phyloP scores from a whole-genome alignment of 306 rosid species.

The Vigna trinervia region DNA sequence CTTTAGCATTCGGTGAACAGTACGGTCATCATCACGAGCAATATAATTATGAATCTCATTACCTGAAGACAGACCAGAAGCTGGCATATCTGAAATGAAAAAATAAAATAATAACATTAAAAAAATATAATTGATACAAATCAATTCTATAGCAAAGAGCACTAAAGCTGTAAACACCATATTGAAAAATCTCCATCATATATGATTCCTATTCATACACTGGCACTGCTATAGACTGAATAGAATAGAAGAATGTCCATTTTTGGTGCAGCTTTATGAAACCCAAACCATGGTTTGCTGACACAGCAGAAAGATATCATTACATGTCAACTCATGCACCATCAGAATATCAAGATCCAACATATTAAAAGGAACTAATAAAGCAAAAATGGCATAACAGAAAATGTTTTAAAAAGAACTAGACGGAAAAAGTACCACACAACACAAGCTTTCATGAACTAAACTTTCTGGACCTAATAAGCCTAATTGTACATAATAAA shows the following conservation, averaged over 20 bases:
- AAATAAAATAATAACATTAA: neutral
- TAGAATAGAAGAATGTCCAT: neutral
- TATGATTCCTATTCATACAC: neutral
- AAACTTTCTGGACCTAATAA: too few species aligned
- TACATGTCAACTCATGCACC: neutral
- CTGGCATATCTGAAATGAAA: conserved; percentile 54
- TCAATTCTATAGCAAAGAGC: neutral
- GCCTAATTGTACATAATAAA: too few species aligned
- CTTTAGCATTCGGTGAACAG: conserved; percentile 57
- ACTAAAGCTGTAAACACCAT: neutral
- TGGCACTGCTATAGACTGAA: neutral
- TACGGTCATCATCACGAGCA: conserved; percentile 62
- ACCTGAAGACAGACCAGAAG: conserved; percentile 65
- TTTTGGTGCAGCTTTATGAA: neutral
- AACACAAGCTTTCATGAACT: too few species aligned
- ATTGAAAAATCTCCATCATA: neutral
- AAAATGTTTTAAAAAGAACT: neutral
- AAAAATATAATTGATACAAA: too few species aligned
- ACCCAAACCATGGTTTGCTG: neutral
- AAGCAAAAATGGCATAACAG: neutral
- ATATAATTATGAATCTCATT: conserved; percentile 74
- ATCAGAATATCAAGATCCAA: neutral
- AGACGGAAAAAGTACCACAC: too few species aligned
- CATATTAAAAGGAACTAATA: neutral
- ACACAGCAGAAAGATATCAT: neutral